Percentiles rank a stretch among this genome's conserved stretches.
Conservation (phyloP, 2,329 filamentous ascomycete genomes). For the Truncatella angustata region DNA sequence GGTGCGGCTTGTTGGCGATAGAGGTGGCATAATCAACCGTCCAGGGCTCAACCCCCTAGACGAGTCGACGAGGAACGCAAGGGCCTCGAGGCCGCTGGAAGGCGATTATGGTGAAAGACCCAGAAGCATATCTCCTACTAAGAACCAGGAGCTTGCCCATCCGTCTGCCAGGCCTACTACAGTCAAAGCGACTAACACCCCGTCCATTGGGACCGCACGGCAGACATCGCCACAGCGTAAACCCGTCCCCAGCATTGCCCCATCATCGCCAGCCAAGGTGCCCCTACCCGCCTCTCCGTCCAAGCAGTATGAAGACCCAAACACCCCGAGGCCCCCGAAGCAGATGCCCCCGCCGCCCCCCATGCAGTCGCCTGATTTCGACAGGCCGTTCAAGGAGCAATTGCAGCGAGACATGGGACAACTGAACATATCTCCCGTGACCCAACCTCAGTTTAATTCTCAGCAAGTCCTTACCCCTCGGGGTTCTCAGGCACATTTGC, state of each 20-base stretch:
- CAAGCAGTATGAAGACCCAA: slow-evolving; percentile 39
- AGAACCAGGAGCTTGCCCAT: slow-evolving; percentile 44
- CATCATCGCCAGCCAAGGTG: slow-evolving; percentile 56
- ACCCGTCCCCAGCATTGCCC: slow-evolving; percentile 39
- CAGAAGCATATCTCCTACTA: slow-evolving; percentile 51
- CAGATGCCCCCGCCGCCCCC: slow-evolving; percentile 46
- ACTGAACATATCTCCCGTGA: slow-evolving; percentile 46
- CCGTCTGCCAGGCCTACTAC: slow-evolving; percentile 47
- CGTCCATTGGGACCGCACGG: slow-evolving; percentile 46
- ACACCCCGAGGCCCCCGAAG: slow-evolving; percentile 46
- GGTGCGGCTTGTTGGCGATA: slow-evolving; percentile 73
- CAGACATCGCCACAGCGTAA: slow-evolving; percentile 61
- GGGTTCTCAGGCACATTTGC: slow-evolving; percentile 33
- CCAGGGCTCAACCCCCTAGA: slow-evolving; percentile 70
- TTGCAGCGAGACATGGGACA: slow-evolving; percentile 61
- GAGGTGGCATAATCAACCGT: slow-evolving; percentile 54
- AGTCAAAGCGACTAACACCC: slow-evolving; percentile 47
- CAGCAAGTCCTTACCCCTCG: slow-evolving; percentile 21
- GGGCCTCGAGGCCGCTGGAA: slow-evolving; percentile 55
- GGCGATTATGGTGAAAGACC: slow-evolving; percentile 53
- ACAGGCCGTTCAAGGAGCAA: slow-evolving; percentile 59
- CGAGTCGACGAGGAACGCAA: slow-evolving; percentile 76
- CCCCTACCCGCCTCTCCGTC: slow-evolving; percentile 60
- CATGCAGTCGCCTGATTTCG: slow-evolving; percentile 57
- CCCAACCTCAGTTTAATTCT: slow-evolving; percentile 17